These are phyloP conservation scores for Ustilago xerochloae DNA, from an alignment of 1,284 basidiomycete genomes.

Conservation along the genomic window DNA sequence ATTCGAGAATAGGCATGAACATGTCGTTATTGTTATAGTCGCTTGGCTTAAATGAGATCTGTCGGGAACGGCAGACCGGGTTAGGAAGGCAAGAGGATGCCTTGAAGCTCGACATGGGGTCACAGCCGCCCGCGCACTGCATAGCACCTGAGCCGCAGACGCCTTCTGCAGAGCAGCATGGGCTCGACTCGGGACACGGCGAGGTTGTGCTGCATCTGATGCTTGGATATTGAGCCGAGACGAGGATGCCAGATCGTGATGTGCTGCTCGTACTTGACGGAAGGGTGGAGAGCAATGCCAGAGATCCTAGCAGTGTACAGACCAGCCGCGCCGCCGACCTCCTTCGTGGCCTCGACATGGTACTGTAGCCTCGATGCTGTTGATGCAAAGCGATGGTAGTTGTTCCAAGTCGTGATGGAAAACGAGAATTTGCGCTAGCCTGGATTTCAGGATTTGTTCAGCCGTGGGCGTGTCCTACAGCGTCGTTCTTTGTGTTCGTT, in stretches of 20 bases:
- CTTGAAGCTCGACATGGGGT: constrained; percentile 52
- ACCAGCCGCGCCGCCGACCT: neutral
- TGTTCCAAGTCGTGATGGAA: no score
- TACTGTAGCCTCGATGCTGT: neutral
- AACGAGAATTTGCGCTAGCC: no score
- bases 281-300: constrained; percentile 4
- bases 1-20: constrained; percentile 60
- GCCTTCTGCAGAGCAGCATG: constrained; percentile 57
- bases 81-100: constrained; percentile 57
- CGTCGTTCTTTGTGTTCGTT: no score
- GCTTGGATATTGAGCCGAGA: constrained; percentile 12
- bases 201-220: constrained; percentile 35
- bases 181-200: constrained; percentile 44
- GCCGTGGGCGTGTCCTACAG: no score
- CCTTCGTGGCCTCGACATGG: constrained; percentile 1
- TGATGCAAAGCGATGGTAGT: no score
- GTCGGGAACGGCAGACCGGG: constrained; percentile 54
- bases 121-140: constrained; percentile 64
- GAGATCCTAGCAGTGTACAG: neutral
- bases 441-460: no score
- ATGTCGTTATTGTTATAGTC: constrained; percentile 50
- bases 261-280: neutral
- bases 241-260: neutral
- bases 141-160: constrained; percentile 57
- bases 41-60: constrained; percentile 40